Base-by-base conservation (phyloP, 352 stramenopile species). In the Pythium periplocum region DNA sequence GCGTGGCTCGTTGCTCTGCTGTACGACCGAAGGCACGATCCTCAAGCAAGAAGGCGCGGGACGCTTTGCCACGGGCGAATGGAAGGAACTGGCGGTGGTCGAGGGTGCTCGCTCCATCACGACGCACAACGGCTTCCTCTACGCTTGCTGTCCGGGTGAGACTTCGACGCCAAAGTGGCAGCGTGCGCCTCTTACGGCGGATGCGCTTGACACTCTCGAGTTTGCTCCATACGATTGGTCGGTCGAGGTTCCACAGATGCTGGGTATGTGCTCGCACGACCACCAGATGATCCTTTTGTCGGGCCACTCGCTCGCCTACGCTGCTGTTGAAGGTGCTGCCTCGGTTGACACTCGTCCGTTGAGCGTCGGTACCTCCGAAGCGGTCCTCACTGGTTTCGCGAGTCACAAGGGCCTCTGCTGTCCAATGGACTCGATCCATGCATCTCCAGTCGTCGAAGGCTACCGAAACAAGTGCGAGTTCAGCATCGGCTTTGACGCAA, bases 391-490 rank as follows among this genome's bases (percentile, higher is more conserved):
- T 1, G 80, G 76, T 0, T 88, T 93, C 48, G 77, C 83, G 1
- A 91, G 80, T 50, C 81, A 94, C 73, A 92, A 90, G 50, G 81
- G 81, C 0, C 55, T 94, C 17, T 90, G 81, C 62, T 96, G 86
- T 45, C 68, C 79, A 0, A 86, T 97, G 62, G 77, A 98, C 40
- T 78, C 83, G 39, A 95, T 98, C 46, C 61, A 90, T 11, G 65
- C 80, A 10, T 97, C 88, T 32, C 93, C 92, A 2, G 60, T 75
- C 43, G 81, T 81, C 1, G 75, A 92, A 63, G 87, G 89, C 31
- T 98, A 98, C 69, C 78, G 96, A 36, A 99, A 99, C 83, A 99
- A 99, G 75, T 98, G 89, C 64, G 95, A 98, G 62, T 98, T 98
- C 68, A 99, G 86, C 40, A 91, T 98, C 63, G 95, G 95, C 40